Evolutionary conservation across 1,284 basidiomycete species (phyloP).

Genomic region (Thecaphora frezii): DNA sequence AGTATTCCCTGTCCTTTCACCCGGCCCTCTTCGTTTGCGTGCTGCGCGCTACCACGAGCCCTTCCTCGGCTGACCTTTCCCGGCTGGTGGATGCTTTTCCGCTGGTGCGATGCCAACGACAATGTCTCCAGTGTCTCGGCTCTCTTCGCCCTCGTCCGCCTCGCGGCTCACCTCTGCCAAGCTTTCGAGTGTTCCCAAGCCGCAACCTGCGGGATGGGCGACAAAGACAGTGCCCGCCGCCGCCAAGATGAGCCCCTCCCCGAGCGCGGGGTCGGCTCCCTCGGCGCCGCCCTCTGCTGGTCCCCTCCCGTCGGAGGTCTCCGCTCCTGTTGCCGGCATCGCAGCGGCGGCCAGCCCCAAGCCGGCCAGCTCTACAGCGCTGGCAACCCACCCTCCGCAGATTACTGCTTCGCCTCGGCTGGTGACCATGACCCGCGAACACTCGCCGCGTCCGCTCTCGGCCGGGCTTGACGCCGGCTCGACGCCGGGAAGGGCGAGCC

Average conservation of each 20-base stretch:
- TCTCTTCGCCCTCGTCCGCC: constrained; percentile 25
- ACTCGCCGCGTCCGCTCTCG: constrained; percentile 26
- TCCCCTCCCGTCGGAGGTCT: constrained; percentile 24
- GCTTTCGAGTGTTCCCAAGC: constrained; percentile 38
- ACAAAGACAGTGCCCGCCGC: constrained; percentile 16
- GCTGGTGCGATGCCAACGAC: constrained; percentile 11
- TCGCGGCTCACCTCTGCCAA: constrained; percentile 34
- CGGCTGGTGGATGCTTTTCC: no score
- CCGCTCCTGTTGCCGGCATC: constrained; percentile 4
- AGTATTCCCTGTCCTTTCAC: not conserved
- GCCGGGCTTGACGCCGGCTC: constrained; percentile 26
- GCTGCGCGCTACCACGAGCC: no score
- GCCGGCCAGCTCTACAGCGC: constrained; percentile 6
- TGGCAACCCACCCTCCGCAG: constrained; percentile 3
- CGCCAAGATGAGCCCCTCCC: constrained; percentile 11
- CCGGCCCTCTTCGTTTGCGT: no score
- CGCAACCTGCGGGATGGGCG: constrained; percentile 36
- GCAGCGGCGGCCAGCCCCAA: constrained; percentile 19
- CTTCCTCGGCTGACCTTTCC: no score
- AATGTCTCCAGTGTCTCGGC: constrained; percentile 11
- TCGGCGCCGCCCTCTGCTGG: constrained; percentile 1
- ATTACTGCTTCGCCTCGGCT: constrained; percentile 37
- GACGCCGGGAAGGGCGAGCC: constrained; percentile 28
- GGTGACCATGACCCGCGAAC: constrained; percentile 33
- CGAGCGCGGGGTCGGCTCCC: not conserved